Evolutionary conservation across 1,139 yeast species (phyloP).

Genomic region (Candida freyschussii): DNA sequence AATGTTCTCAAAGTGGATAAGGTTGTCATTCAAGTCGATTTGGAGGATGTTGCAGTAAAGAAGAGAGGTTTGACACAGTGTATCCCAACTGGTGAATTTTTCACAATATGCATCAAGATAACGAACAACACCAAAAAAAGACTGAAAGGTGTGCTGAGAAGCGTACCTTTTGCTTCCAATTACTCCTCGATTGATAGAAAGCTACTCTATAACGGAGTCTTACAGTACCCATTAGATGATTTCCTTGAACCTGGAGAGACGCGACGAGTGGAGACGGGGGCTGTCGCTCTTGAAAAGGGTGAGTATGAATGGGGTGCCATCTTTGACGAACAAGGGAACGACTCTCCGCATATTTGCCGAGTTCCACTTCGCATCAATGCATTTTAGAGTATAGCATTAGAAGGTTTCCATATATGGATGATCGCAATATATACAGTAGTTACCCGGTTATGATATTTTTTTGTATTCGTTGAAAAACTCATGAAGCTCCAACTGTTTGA

Average conservation of each 20-base stretch:
- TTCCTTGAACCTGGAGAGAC: conserved; percentile 41
- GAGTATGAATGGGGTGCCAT: conserved; percentile 77
- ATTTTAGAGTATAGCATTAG: too few species aligned
- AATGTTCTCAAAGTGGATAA: conserved; percentile 45
- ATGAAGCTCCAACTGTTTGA: too few species aligned
- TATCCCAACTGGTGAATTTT: conserved; percentile 43
- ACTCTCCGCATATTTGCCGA: conserved; percentile 30
- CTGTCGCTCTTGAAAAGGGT: conserved; percentile 63
- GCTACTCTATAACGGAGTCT: conserved; percentile 57
- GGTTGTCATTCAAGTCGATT: conserved; percentile 36
- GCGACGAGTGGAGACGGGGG: conserved; percentile 42
- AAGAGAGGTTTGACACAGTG: conserved; percentile 20
- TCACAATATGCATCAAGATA: conserved; percentile 43
- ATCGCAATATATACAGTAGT: too few species aligned
- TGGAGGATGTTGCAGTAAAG: conserved; percentile 24
- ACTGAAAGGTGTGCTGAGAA: conserved; percentile 58
- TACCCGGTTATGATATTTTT: too few species aligned
- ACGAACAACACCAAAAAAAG: conserved; percentile 38
- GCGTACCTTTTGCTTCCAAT: conserved; percentile 47
- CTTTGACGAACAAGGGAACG: conserved; percentile 43
- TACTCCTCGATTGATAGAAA: conserved; percentile 43
- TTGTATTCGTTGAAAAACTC: too few species aligned
- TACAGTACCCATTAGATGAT: conserved; percentile 48
- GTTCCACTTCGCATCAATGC: conserved; percentile 33
- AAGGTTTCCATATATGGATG: too few species aligned